Percentiles rank a stretch among this genome's conserved stretches.
Conservation (phyloP, 1,284 basidiomycete species). For the Anthracocystis panici-leucophaei region DNA sequence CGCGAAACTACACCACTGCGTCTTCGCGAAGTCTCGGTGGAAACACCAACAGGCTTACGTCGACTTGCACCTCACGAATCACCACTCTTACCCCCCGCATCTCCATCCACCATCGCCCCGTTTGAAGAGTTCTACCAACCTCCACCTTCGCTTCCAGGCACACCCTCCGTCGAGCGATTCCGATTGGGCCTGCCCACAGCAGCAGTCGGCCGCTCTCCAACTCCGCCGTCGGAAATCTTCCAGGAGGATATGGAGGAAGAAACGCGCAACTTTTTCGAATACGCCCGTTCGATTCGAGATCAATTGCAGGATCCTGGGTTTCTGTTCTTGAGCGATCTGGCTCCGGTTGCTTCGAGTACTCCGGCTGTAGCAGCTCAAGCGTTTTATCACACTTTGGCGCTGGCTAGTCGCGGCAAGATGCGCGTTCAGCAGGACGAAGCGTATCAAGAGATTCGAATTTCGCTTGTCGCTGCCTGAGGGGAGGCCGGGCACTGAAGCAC, state of each 20-base stretch:
- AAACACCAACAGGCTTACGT: slow-evolving; percentile 46
- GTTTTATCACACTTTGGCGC: slow-evolving; percentile 64
- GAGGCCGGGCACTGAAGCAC: background rate
- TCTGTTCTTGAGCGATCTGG: slow-evolving; percentile 52
- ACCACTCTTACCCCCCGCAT: slow-evolving; percentile 19
- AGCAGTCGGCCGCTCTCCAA: slow-evolving; percentile 6
- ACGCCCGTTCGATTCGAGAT: slow-evolving; percentile 21
- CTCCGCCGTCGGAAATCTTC: slow-evolving; percentile 22
- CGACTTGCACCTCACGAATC: slow-evolving; percentile 21
- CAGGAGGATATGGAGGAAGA: slow-evolving; percentile 40
- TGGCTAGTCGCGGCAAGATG: slow-evolving; percentile 53
- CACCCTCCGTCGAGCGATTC: slow-evolving; percentile 20
- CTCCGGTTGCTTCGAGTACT: slow-evolving; percentile 39
- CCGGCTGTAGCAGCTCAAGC: slow-evolving; percentile 64
- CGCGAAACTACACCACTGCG: slow-evolving; percentile 36
- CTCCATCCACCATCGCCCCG: slow-evolving; percentile 26
- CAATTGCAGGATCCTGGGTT: slow-evolving; percentile 38
- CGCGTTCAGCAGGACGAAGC: slow-evolving; percentile 61
- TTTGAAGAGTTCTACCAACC: slow-evolving; percentile 27
- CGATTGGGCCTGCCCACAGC: slow-evolving; percentile 26
- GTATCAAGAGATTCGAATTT: slow-evolving; percentile 62
- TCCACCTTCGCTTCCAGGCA: slow-evolving; percentile 7
- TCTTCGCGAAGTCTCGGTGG: slow-evolving; percentile 28
- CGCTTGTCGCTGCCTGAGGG: slow-evolving; percentile 6
- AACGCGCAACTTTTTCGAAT: slow-evolving; percentile 48